Evolutionary conservation across 2,329 filamentous ascomycete genomes (phyloP).

Genomic region (Cordyceps pruinosa): DNA sequence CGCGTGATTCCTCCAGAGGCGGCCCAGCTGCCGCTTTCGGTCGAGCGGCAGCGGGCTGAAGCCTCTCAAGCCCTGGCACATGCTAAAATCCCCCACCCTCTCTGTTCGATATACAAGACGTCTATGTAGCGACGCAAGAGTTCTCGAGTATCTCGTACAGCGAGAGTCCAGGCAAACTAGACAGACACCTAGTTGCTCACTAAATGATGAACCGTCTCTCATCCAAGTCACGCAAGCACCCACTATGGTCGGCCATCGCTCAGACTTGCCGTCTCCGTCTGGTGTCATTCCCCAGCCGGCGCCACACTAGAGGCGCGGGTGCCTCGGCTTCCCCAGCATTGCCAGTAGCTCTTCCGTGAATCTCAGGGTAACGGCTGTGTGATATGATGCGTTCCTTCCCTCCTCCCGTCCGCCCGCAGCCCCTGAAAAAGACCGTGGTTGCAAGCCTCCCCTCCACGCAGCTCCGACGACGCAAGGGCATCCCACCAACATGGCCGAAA

Average conservation of each 20-base stretch:
- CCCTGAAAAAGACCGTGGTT: background rate
- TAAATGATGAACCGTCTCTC: background rate
- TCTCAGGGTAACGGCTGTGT: background rate
- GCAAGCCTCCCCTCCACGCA: background rate
- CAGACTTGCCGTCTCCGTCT: background rate
- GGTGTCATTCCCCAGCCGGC: background rate
- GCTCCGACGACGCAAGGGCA: background rate
- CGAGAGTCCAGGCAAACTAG: too few relatives aligned
- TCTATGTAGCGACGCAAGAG: background rate
- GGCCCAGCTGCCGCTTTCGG: background rate
- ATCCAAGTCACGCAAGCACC: too few relatives aligned
- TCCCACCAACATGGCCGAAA: background rate
- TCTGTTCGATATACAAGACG: background rate
- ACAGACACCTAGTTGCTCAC: too few relatives aligned
- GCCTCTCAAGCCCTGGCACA: background rate
- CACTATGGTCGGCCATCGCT: background rate
- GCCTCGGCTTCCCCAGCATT: constrained; percentile 3
- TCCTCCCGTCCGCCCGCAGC: background rate
- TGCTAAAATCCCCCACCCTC: background rate
- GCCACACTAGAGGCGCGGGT: constrained; percentile 5
- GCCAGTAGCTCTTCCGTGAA: too few relatives aligned
- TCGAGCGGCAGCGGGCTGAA: background rate
- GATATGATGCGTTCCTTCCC: background rate
- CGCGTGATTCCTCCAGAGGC: background rate
- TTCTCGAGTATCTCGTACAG: too few relatives aligned